Base-by-base conservation (phyloP, 2,329 filamentous ascomycete species). In the Zymoseptoria ardabiliae region DNA sequence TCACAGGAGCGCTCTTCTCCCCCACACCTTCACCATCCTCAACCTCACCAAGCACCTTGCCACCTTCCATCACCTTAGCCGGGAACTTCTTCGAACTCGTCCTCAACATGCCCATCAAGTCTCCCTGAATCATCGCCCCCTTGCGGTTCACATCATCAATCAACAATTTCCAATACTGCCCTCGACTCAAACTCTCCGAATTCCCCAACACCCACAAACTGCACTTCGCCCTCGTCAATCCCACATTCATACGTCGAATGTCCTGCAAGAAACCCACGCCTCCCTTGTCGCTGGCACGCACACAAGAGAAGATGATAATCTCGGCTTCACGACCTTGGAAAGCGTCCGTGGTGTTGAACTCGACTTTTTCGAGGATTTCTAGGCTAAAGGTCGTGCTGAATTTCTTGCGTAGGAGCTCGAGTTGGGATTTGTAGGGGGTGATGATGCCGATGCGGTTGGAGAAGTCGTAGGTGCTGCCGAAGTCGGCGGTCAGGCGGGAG, bases 221-320 rank as follows among this genome's bases (percentile, higher is more conserved):
- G 9, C 90, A 96, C 74, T 96, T 97, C 4, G 94, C 95, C 79
- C 94, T 88, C 21, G 94, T 99, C 61, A 99, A 81, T 77, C 94
- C 94, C 70, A 99, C 94, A 74, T 99, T 99, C 95, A 99, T 97
- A 81, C 94, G 93, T 60, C 94, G 86, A 71, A 99, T 96, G 73
- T 99, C 94, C 57, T 90, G 89, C 83, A 99, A 88, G 84, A 99
- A 99, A 81, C 94, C 94, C 70, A 99, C 96, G 69, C 93, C 91
- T n/a, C 89, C 89, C 7, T 88, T 89, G n/a, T 90, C 85, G 28
- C 89, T 93, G 21, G 94, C 93, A 77, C 94, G 87, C 62, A 99
- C 94, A 74, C 95, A 99, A 49, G 94, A 97, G 78, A 99, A 99
- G 64, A 99, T 97, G 74, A 99, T 97, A 63, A 99, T 88, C 71